Base-by-base conservation (phyloP, 805 yeast genomes). In the Cyberlindnera maclurae region DNA sequence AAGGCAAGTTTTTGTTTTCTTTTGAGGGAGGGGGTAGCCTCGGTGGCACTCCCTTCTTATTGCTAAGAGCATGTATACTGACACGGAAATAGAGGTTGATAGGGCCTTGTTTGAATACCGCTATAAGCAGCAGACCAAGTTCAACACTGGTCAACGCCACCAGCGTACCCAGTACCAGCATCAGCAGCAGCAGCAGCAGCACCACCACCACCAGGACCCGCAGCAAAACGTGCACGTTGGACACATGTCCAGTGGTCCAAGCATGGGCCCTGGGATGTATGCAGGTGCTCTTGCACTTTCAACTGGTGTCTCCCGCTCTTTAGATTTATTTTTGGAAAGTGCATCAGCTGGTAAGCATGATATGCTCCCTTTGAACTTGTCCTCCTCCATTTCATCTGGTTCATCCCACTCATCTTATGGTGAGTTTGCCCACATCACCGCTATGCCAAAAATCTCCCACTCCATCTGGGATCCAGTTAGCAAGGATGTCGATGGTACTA, bases 341-440 rank as follows among this genome's bases (percentile, higher is more conserved):
- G 24, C 24, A 6, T 5, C 24, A 5, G 24, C 24, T 20, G 24
- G 8, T 20, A 20, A 28, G 16, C 22, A 24, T 22, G 49, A 42
- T 18, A 37, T 31, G 10, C 40, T 42, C 36, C 34, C 45, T 3
- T 33, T 40, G 40, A 42, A 45, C 40, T 34, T 52, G 38, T 52
- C 55, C 3, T 44, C 54, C 3, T 51, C 55, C 9, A 46, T 49
- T 15, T 47, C 53, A 13, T 49, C 56, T n/a, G 51, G 53, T 15
- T 43, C 47, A 16, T 46, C 43, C 26, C 47, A 51, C 9, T 45
- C 48, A 3, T 39, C 36, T 15, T 29, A 36, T n/a, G 38, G 41
- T n/a, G 43, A 40, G 31, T 18, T 29, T 18, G 42, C 39, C 24
- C 29, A 31, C 15, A 31, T 31, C 4, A 11, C 15, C 18, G 12